Base-by-base conservation (phyloP, 805 yeast species). In the Myxozyma udenii region DNA sequence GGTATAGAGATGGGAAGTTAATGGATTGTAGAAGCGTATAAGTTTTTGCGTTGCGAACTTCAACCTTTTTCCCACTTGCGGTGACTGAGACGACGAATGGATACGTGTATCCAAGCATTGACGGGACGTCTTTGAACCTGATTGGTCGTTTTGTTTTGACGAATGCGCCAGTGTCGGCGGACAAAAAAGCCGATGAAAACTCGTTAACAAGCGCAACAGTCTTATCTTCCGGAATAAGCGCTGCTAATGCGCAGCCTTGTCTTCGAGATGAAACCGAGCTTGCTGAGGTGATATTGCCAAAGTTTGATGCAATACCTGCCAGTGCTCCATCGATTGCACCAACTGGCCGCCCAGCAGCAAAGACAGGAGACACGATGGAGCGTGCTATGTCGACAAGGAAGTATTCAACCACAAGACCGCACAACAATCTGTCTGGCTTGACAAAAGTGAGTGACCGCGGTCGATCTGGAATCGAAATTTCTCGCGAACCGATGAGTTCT, bases 1-100 rank as follows among this genome's bases (percentile, higher is more conserved):
- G 48, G 14, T 46, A 41, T 25, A 62, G 62, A 4, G 62, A 52
- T 0, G 65, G 63, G 26, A 66, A 46, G 26, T 61, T 60, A 3
- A 72, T 37, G 4, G 61, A 51, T 55, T 77, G 78, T 23, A 74
- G 62, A 3, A 70, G 41, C 1, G 65, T 52, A 11, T 72, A 71
- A 6, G 72, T 67, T 19, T 66, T 67, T 1, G 73, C 61, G 53
- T 72, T 74, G 25, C 73, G 60, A 1, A 78, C 52, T 44, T 73
- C 74, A 0, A 78, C 43, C 18, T 26, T 25, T 23, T 49, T 53
- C 3, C 64, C 57, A 32, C 62, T 63, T 7, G 65, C 59, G 5
- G 52, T 47, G 25, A 66, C 56, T 4, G 68, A 44, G 3, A 75
- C 44, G 12, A 75, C 51, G 53, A 73, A 76, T 0, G 79, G 79